These are phyloP conservation scores for Sclerotinia borealis DNA, from an alignment of 2,329 filamentous ascomycete genomes.

Conservation along the genomic window DNA sequence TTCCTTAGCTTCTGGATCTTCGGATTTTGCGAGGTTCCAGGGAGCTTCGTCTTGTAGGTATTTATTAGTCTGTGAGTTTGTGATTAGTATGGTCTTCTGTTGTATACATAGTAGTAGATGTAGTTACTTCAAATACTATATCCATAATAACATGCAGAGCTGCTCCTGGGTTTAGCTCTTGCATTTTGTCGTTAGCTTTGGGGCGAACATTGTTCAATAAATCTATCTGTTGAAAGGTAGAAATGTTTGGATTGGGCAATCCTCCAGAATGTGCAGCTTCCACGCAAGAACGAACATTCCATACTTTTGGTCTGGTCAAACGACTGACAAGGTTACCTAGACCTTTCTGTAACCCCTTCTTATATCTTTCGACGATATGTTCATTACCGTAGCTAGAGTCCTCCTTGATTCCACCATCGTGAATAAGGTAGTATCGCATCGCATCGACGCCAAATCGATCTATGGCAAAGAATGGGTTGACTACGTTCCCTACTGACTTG, in stretches of 20 bases:
- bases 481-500: constrained; percentile 90
- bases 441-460: constrained; percentile 82
- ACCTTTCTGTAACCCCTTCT: constrained; percentile 68
- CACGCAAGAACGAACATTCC: constrained; percentile 55
- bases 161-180: constrained; percentile 53
- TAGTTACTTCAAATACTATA: constrained; percentile 51
- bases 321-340: constrained; percentile 77
- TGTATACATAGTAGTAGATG: background rate
- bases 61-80: constrained; percentile 50
- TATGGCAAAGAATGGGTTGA: constrained; percentile 88
- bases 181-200: constrained; percentile 51
- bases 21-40: constrained; percentile 53
- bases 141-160: constrained; percentile 62
- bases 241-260: background rate
- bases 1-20: constrained; percentile 4
- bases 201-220: constrained; percentile 37
- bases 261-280: constrained; percentile 26
- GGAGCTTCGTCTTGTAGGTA: constrained; percentile 61
- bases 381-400: constrained; percentile 84
- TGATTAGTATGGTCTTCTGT: background rate
- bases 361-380: constrained; percentile 68
- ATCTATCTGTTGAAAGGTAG: constrained; percentile 34
- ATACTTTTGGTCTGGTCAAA: constrained; percentile 60
- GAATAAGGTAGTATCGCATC: constrained; percentile 82
- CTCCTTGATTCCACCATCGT: constrained; percentile 67